Percentiles rank a stretch among this genome's conserved stretches.
phyloP scores from a whole-genome alignment of 306 rosid species.

The Chamaecrista fasciculata region DNA sequence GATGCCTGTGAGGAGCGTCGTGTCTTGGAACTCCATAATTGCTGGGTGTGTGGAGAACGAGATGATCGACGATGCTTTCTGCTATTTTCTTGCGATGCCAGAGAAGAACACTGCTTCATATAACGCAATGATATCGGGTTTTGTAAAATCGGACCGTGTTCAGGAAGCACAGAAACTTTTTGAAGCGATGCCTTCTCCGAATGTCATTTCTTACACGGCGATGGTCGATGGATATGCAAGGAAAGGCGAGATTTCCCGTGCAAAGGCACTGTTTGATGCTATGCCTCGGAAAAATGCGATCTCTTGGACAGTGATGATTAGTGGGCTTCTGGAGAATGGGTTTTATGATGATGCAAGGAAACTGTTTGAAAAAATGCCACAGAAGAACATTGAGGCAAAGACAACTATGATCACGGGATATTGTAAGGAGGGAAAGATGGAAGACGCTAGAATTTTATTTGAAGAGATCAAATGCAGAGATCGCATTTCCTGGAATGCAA shows the following conservation, averaged over 20 bases:
- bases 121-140: constrained; percentile 49
- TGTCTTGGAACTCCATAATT: constrained; percentile 59
- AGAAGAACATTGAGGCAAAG: constrained; percentile 36
- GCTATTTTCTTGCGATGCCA: constrained; percentile 39
- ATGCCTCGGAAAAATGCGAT: constrained; percentile 42
- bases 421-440: constrained; percentile 48
- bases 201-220: constrained; percentile 47
- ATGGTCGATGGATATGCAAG: constrained; percentile 50
- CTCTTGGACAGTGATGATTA: constrained; percentile 56
- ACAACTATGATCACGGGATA: constrained; percentile 56
- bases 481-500: constrained; percentile 51
- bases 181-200: constrained; percentile 43
- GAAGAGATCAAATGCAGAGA: constrained; percentile 41
- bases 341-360: constrained; percentile 47
- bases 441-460: constrained; percentile 46
- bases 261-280: constrained; percentile 47
- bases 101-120: constrained; percentile 44
- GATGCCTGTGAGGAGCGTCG: constrained; percentile 44
- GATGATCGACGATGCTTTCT: constrained; percentile 39
- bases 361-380: constrained; percentile 48
- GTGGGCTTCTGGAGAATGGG: constrained; percentile 49
- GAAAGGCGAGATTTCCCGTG: constrained; percentile 38
- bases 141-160: constrained; percentile 38
- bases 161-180: constrained; percentile 50
- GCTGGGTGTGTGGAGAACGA: constrained; percentile 44